Evolutionary conservation across 1,284 basidiomycete species (phyloP), one percentile per base, ranked within the genome.

Genomic region (Boletus hoseneyae): DNA sequence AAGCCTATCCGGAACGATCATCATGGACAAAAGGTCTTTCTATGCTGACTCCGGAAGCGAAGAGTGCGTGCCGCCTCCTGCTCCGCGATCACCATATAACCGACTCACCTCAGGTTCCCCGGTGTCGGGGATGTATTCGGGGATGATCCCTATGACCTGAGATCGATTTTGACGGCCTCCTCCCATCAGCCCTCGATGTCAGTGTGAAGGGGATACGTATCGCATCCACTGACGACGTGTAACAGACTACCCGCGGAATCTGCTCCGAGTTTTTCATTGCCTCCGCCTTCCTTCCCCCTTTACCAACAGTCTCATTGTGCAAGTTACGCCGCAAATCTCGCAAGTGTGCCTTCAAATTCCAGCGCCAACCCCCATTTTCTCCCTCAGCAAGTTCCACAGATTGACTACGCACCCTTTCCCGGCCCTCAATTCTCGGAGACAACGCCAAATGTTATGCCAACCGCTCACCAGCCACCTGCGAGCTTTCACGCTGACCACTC

Each of bases 181-280:
- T 56, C 61, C 0, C 16, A 16, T 3, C 47, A 44, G n/a, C 2
- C 18, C 1, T 2, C 4, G 6, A 1, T 4, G 58, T 63, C 4
- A 52, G 57, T 47, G 37, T 13, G 10, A n/a, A 16, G 18, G 15
- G 3, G 2, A 16, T 9, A 32, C 33, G 7, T 8, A n/a, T 40
- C 1, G 3, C 19, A 5, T 13, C 18, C 2, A 13, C 39, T 63
- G 21, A 59, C 21, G 2, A 2, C 4, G 1, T 5, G n/a, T 8
- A 21, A 23, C 18, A 64, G 58, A 11, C 13, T n/a, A 6, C 21
- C 5, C 21, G 3, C 21, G 8, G 41, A 29, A 3, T 1, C 2
- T 27, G 23, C n/a, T 13, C 7, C n/a, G 3, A 18, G 15, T 16
- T 19, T 15, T 9, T 12, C 2, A 3, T 7, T 0, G 6, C 2